Base-by-base conservation (phyloP, 2,329 filamentous ascomycete species). In the Drechslerella stenobrocha region DNA sequence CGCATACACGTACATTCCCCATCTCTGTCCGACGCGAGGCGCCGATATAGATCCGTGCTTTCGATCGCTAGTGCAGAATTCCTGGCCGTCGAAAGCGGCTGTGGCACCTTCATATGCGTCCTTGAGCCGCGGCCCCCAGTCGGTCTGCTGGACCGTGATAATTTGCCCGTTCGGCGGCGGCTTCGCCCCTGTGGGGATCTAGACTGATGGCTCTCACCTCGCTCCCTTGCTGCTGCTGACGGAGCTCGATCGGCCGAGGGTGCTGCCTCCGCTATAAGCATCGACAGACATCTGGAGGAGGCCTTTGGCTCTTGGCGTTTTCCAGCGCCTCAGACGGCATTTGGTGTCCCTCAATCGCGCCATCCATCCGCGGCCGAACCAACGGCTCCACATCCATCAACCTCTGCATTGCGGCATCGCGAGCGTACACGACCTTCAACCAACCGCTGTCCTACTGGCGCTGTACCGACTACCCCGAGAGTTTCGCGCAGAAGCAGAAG, bases 31-130 rank as follows among this genome's bases (percentile, higher is more conserved):
- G 13, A 37, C 34, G 15, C 34, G 34, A 37, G 34, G 13, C 34
- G 6, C 30, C 30, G 30, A 6, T 6, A 32, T 32, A 13, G 6
- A 32, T 13, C 6, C 6, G 34, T 37, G 15, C 15, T 13, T 37
- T 6, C 6, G 30, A 32, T 32, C 45, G 34, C 44, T 58, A 37
- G 53, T 32, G 34, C 61, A n/a, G n/a, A n/a, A 66, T 66, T 66
- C 61, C 28, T 22, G 34, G 40, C 18, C 18, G 40, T 66, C 42
- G 61, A 47, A 66, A 66, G 35, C 61, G 23, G 40, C 40, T 67
- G 63, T 67, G 63, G 45, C 55, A 60, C 63, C 63, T 26, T 52
- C 63, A 67, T 67, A 55, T 67, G 63, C 22, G 26, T 37, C 42
- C 15, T 22, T 37, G 48, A 67, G 63, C 63, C 63, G 63, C 63